phyloP scores from a whole-genome alignment of 371 early-diverging fungal genomes.

The Haplosporangium sp. region DNA sequence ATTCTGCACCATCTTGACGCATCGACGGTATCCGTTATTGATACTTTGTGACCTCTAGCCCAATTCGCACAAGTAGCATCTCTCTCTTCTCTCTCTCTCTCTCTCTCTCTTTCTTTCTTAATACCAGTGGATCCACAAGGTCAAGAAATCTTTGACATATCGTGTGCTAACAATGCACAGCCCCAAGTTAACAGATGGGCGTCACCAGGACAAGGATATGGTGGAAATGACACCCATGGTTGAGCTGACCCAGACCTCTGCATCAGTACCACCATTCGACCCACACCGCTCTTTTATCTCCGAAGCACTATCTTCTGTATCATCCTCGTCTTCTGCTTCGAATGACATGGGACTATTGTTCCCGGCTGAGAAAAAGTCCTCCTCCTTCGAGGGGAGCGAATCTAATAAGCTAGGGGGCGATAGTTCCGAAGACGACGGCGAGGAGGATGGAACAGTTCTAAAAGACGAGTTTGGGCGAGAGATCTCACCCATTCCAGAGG shows the following conservation, averaged over 20 bases:
- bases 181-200: no score
- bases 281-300: not conserved
- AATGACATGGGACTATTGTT: not conserved
- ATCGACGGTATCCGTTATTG: no score
- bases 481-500: slow-evolving; percentile 79
- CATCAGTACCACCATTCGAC: not conserved
- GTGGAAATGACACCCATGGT: slow-evolving; percentile 13
- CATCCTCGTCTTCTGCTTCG: not conserved
- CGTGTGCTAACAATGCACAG: no score
- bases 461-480: slow-evolving; percentile 58
- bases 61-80: not conserved
- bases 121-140: not conserved
- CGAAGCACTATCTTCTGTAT: not conserved
- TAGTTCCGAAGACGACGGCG: not conserved
- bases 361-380: not conserved
- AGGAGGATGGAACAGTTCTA: not conserved
- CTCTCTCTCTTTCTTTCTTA: not conserved
- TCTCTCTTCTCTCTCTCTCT: not conserved
- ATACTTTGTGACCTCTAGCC: no score
- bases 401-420: not conserved
- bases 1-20: no score
- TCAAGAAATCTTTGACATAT: no score
- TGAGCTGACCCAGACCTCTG: slow-evolving; percentile 1
- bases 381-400: not conserved
- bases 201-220: not conserved